A percentile compares a stretch with the other conserved stretches of the same genome.
phyloP scores from a whole-genome alignment of 441 rosid species.

The Corymbia calophylla region DNA sequence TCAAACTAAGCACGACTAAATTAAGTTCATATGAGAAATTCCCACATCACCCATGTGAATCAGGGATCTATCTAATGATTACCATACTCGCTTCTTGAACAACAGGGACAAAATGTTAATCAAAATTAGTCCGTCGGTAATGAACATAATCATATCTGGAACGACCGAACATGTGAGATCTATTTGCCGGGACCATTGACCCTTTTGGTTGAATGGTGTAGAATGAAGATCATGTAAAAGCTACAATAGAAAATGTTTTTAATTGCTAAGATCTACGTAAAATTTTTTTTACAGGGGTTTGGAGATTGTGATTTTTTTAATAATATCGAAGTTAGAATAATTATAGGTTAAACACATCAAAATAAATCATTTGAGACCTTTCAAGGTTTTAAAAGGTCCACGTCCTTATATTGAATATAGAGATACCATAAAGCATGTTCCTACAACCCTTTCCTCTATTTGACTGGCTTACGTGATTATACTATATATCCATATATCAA shows the following conservation, averaged over 20 bases:
- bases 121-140: neutral
- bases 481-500: neutral
- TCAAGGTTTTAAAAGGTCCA: neutral
- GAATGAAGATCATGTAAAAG: neutral
- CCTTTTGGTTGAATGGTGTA: neutral
- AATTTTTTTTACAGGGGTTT: neutral
- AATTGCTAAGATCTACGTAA: neutral
- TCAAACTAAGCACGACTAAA: neutral
- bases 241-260: neutral
- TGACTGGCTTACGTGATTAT: neutral
- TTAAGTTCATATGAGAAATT: neutral
- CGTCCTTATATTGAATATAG: neutral
- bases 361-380: neutral
- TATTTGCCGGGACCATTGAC: neutral
- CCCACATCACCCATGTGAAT: neutral
- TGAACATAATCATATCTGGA: neutral
- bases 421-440: neutral
- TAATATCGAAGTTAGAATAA: neutral
- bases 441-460: neutral
- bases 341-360: neutral
- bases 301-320: neutral
- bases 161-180: neutral
- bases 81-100: neutral
- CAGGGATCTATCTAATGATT: neutral
- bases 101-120: neutral